Base-by-base conservation (phyloP, 495 filamentous ascomycete genomes). In the Aspergillus sclerotioniger region DNA sequence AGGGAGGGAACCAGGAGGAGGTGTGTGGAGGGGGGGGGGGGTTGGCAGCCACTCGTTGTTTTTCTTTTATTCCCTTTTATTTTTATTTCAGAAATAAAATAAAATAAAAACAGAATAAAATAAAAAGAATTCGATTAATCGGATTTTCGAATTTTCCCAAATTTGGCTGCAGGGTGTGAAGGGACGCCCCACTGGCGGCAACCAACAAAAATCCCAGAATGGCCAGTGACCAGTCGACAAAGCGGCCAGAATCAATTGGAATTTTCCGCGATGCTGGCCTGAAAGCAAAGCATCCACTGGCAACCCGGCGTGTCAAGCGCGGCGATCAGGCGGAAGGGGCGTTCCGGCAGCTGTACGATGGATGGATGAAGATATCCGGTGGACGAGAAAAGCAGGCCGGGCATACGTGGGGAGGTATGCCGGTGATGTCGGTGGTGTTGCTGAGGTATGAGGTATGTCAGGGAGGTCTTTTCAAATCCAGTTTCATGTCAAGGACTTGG, bases 281-380 rank as follows among this genome's bases (percentile, higher is more conserved):
- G 44, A 58, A 57, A 55, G 55, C 37, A 41, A 57, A 51, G 57
- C 54, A 46, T 51, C 56, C 56, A 57, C 32, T 43, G 29, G 57
- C 59, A 58, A 53, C 35, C 54, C 59, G 25, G 60, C 64, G 51
- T 62, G 64, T 63, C 61, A 67, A 67, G 51, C 57, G 60, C 60
- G 59, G 53, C 61, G 61, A 63, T 67, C 64, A 67, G 64, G 61
- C 64, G 61, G 64, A 67, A 61, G 61, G 51, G 57, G 64, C 60
- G 64, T 61, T 48, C 64, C 57, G 60, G 54, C 32, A 58, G 51
- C 57, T 60, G 59, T 52, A 62, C 57, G 41, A 55, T 60, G 49
- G 41, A 55, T 60, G 49, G 25, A 52, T 60, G 59, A 51, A 65
- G 60, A 60, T 45, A 31, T 45, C 46, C 13, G n/a, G 53, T 56